These are phyloP conservation scores for Gomphus sp. DNA, from an alignment of 1,284 basidiomycete species.

Conservation along the genomic window DNA sequence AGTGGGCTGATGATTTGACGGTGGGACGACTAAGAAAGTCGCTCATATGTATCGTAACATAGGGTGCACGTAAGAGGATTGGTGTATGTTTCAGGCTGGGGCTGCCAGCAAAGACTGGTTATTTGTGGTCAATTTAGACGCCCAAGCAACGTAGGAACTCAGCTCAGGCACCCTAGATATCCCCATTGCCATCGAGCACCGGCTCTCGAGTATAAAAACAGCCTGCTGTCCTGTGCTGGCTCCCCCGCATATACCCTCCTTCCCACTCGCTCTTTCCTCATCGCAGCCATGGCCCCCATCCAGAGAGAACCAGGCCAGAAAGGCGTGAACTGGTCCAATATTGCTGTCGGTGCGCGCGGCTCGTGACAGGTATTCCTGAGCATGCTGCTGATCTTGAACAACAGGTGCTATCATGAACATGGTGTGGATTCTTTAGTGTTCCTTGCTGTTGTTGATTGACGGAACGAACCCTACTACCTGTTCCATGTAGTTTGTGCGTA, in stretches of 20 bases:
- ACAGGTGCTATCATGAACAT: conserved; percentile 94
- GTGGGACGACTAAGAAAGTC: too few relatives aligned
- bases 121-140: too few relatives aligned
- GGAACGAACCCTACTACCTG: neutral
- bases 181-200: too few relatives aligned
- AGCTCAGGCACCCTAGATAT: too few relatives aligned
- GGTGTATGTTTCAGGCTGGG: too few relatives aligned
- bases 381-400: conserved; percentile 12
- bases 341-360: conserved; percentile 75
- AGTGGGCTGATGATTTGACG: too few relatives aligned
- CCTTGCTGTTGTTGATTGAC: neutral
- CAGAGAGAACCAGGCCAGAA: conserved; percentile 83
- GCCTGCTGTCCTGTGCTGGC: neutral
- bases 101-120: neutral
- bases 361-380: conserved; percentile 10
- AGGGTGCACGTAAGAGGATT: too few relatives aligned
- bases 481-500: conserved; percentile 48
- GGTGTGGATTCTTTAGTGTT: conserved; percentile 36
- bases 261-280: neutral
- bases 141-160: too few relatives aligned
- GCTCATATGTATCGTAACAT: too few relatives aligned
- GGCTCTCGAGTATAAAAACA: neutral
- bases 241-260: neutral
- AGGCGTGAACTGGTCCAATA: conserved; percentile 97
- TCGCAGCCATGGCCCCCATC: conserved; percentile 49